Evolutionary conservation across 495 filamentous ascomycete genomes (phyloP), one percentile per base, ranked within the genome.

Genomic region (Aspergillus bertholletiae): DNA sequence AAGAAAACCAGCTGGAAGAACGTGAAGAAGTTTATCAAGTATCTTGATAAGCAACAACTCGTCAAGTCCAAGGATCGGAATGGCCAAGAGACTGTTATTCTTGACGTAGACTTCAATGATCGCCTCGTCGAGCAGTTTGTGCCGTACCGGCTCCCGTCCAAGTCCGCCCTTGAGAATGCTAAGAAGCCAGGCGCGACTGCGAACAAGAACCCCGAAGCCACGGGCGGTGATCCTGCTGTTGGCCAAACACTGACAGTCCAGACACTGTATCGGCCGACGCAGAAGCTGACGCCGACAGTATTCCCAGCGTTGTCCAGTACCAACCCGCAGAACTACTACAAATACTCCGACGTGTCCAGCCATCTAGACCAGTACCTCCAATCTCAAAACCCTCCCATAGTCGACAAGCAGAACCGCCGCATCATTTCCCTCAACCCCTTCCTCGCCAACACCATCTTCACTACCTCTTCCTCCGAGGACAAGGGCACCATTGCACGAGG

Each of bases 1-100:
- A 90, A 89, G 71, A 89, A 87, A 68, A 86, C 86, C 6, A 86
- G 80, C 65, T 88, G 85, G 80, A 90, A 89, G 68, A 89, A 83
- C 51, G 77, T 84, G 39, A 85, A 83, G 54, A 89, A 88, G 55
- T 89, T 89, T 65, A 83, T 89, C 67, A 89, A 89, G 63, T 67
- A 79, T 28, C 67, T 90, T 8, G 87, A 88, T 62, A 89, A 88
- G 61, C 69, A 82, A 48, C 62, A 74, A 6, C 63, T 88, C 12
- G 65, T 89, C 39, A 87, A 83, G 57, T 79, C 76, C 28, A 89
- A 89, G 62, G 85, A 88, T 27, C 80, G 83, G 34, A 82, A 76
- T 52, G 84, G 86, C 6, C 76, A 82, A 43, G 87, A 90, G 62
- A 82, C 81, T 1, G 77, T 87, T 13, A 80, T 90, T 28, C 51